These are phyloP conservation scores for Fraxinus velutina DNA, from an alignment of 305 asterid species.

Conservation along the genomic window DNA sequence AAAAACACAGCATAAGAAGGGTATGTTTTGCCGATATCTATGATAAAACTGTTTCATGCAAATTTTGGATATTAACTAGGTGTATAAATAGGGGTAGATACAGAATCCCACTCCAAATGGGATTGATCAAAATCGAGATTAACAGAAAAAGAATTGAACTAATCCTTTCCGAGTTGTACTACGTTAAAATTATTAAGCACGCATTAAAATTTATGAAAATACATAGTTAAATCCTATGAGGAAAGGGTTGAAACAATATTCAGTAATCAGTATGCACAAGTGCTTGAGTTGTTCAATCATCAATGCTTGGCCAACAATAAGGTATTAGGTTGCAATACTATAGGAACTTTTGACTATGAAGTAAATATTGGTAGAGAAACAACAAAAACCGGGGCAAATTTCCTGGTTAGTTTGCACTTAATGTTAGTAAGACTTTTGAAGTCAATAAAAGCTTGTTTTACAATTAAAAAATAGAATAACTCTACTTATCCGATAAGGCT, in stretches of 20 bases:
- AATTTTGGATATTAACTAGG: background rate
- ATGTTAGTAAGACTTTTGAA: background rate
- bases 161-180: no score
- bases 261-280: no score
- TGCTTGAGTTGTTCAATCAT: no score
- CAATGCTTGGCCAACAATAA: background rate
- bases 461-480: no score
- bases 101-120: background rate
- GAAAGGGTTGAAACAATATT: background rate
- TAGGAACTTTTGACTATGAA: background rate
- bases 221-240: background rate
- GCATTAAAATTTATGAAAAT: no score
- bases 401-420: background rate
- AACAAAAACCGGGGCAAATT: no score
- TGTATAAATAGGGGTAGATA: background rate
- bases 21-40: background rate
- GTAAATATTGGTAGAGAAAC: background rate
- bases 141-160: background rate
- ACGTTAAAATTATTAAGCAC: no score
- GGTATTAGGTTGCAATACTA: background rate
- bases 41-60: background rate
- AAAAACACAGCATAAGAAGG: background rate
- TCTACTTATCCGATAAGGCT: no score
- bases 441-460: no score
- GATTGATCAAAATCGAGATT: background rate